These are phyloP conservation scores for Alternaria atra DNA, from an alignment of 2,329 filamentous ascomycete species.

Conservation along the genomic window DNA sequence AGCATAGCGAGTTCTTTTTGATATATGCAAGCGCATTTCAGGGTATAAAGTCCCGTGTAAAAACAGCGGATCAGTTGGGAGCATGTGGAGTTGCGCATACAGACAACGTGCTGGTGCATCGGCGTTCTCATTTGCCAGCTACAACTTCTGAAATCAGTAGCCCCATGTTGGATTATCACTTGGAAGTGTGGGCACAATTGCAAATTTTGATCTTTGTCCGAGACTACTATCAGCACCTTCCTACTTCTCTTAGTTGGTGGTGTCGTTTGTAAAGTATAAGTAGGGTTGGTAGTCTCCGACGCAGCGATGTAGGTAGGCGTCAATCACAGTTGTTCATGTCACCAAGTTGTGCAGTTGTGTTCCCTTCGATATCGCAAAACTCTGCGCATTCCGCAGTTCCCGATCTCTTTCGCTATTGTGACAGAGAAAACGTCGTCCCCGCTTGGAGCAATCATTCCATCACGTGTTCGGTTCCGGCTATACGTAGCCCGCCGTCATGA, in stretches of 20 bases:
- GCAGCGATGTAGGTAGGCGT: constrained; percentile 14
- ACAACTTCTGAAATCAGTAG: constrained; percentile 22
- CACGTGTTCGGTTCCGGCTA: constrained; percentile 31
- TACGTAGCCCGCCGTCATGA: constrained; percentile 13
- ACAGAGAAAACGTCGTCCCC: not conserved
- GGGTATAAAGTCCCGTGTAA: constrained; percentile 27
- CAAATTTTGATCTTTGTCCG: constrained; percentile 9
- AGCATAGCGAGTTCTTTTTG: constrained; percentile 16
- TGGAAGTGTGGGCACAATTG: constrained; percentile 10
- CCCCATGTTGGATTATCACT: constrained; percentile 18
- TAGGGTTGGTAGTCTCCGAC: constrained; percentile 10
- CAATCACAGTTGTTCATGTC: constrained; percentile 11
- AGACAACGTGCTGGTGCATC: constrained; percentile 33
- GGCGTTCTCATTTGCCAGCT: constrained; percentile 42
- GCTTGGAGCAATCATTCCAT: constrained; percentile 7
- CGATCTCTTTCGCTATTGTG: not conserved
- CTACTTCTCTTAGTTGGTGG: constrained; percentile 5
- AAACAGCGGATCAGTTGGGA: constrained; percentile 24
- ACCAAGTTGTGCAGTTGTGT: not conserved
- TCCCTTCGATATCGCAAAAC: not conserved
- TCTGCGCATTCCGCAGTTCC: not conserved
- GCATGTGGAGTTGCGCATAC: constrained; percentile 21
- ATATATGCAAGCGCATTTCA: constrained; percentile 22
- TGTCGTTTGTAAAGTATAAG: constrained; percentile 13
- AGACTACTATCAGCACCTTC: constrained; percentile 11